These are phyloP conservation scores for Myriosclerotinia duriaeana DNA, from an alignment of 2,329 filamentous ascomycete species.

Conservation along the genomic window DNA sequence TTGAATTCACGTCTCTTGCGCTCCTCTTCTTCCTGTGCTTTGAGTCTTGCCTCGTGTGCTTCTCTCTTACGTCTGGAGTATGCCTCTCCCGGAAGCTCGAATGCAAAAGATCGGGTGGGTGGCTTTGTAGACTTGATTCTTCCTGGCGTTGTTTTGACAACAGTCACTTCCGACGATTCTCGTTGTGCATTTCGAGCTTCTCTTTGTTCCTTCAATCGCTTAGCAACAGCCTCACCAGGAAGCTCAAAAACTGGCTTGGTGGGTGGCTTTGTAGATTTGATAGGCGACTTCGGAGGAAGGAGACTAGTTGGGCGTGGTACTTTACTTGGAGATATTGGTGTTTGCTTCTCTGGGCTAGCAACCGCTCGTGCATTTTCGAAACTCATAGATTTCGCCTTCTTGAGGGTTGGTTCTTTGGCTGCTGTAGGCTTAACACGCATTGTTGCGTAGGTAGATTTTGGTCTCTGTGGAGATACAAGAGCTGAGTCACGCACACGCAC, in stretches of 20 bases:
- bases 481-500: not conserved
- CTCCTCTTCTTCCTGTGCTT: conserved; percentile 59
- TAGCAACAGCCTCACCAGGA: conserved; percentile 60
- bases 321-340: conserved; percentile 32
- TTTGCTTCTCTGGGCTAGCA: conserved; percentile 35
- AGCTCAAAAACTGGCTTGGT: conserved; percentile 61
- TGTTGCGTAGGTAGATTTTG: conserved; percentile 44
- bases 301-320: conserved; percentile 45
- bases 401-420: conserved; percentile 31
- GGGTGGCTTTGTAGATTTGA: conserved; percentile 54
- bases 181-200: conserved; percentile 53
- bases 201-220: conserved; percentile 57
- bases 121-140: conserved; percentile 52
- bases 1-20: conserved; percentile 63
- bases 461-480: conserved; percentile 36
- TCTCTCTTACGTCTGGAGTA: conserved; percentile 52
- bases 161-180: conserved; percentile 41
- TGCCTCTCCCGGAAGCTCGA: conserved; percentile 64
- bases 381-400: conserved; percentile 36
- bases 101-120: conserved; percentile 52
- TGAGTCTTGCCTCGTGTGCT: conserved; percentile 55
- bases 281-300: conserved; percentile 45
- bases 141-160: conserved; percentile 41
- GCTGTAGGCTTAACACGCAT: conserved; percentile 45
- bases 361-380: conserved; percentile 28